Evolutionary conservation across 164 flowering plant genomes (phyloP).

Genomic region (Malania oleifera): DNA sequence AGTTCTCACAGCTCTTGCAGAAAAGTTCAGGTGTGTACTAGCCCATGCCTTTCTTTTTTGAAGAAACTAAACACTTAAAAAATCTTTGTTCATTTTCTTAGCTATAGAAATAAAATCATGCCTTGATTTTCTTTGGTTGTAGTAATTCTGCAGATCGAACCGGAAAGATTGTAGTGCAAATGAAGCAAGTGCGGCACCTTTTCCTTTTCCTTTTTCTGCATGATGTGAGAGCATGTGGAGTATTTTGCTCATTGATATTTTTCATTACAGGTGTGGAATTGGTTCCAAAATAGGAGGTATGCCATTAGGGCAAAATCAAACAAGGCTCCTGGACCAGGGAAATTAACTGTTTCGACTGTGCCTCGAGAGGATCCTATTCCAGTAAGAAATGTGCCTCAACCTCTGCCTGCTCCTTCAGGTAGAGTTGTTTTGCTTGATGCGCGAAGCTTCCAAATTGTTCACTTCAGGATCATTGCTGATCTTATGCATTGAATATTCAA

Average conservation of each 20-base stretch:
- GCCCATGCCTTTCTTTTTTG: not conserved
- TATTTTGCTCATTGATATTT: conserved; percentile 10
- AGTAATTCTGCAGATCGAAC: conserved; percentile 70
- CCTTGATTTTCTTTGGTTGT: conserved; percentile 15
- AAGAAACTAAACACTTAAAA: not conserved
- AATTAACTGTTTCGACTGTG: conserved; percentile 46
- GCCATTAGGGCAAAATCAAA: conserved; percentile 66
- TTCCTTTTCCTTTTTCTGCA: not conserved
- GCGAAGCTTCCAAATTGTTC: too few species aligned
- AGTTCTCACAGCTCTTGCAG: conserved; percentile 64
- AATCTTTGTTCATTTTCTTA: not conserved
- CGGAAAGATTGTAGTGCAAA: conserved; percentile 75
- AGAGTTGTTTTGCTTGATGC: too few species aligned
- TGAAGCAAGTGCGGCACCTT: conserved; percentile 65
- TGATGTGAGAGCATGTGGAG: not conserved
- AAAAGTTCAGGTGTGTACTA: conserved; percentile 66
- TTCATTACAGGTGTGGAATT: conserved; percentile 71
- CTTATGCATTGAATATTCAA: too few species aligned
- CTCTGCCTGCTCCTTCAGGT: conserved; percentile 38
- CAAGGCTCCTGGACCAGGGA: conserved; percentile 45
- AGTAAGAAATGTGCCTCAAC: conserved; percentile 33
- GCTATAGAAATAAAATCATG: not conserved
- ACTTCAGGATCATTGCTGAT: too few species aligned
- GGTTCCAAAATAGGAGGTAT: conserved; percentile 97
- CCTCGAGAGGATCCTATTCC: conserved; percentile 50